phyloP scores from a whole-genome alignment of 306 rosid genomes.

The barrel medic (Medicago truncatula) region DNA sequence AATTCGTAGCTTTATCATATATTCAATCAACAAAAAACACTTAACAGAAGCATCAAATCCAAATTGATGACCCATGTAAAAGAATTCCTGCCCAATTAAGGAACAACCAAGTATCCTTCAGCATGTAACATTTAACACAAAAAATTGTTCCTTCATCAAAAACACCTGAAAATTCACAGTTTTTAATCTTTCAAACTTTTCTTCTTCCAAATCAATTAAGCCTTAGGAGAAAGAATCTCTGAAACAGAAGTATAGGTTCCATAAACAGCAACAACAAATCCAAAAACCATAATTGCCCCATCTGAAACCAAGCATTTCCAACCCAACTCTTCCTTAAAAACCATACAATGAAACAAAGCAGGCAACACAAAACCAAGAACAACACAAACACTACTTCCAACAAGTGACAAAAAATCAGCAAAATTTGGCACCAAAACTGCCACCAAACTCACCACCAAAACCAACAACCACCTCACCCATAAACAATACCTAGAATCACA shows the following conservation, averaged over 20 bases:
- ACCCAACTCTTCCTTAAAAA: constrained; percentile 68
- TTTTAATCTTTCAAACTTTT: not conserved
- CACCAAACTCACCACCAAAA: constrained; percentile 61
- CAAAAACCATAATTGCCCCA: constrained; percentile 57
- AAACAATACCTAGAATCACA: constrained; percentile 58
- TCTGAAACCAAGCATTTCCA: constrained; percentile 58
- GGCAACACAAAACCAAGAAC: constrained; percentile 71
- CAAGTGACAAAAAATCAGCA: constrained; percentile 75
- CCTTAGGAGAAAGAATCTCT: constrained; percentile 62
- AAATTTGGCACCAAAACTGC: constrained; percentile 80
- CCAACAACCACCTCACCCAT: constrained; percentile 77
- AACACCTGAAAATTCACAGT: not conserved
- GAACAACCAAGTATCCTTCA: constrained; percentile 45
- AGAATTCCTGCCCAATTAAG: constrained; percentile 10
- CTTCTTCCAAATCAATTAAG: constrained; percentile 34
- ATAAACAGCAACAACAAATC: constrained; percentile 52
- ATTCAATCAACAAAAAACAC: constrained; percentile 1
- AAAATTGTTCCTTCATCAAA: constrained; percentile 40
- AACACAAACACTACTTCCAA: constrained; percentile 77
- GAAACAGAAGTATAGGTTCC: constrained; percentile 62
- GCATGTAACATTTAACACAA: constrained; percentile 33
- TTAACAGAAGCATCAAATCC: constrained; percentile 7
- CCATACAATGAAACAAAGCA: constrained; percentile 67
- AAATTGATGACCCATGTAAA: constrained; percentile 14
- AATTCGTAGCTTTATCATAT: not conserved